A percentile compares a stretch with the other conserved stretches of the same genome.
Evolutionary conservation across 441 rosid species (phyloP).

Genomic region (Arabidopsis hybrid): DNA sequence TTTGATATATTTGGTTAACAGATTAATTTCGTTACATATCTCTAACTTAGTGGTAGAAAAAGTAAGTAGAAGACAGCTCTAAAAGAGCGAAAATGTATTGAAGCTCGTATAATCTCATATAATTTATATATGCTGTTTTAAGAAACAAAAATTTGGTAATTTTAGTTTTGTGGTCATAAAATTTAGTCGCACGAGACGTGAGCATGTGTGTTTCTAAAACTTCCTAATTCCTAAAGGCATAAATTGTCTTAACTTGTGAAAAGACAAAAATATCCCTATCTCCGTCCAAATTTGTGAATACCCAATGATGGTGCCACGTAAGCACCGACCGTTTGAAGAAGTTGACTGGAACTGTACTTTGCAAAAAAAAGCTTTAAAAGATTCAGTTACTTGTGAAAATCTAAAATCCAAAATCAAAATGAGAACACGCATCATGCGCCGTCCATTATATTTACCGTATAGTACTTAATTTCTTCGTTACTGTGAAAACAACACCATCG

Average conservation of each 20-base stretch:
- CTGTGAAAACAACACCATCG: neutral
- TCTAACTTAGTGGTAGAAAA: conserved; percentile 32
- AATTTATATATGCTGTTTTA: neutral
- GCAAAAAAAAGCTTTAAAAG: neutral
- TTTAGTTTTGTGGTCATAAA: neutral
- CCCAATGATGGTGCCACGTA: conserved; percentile 25
- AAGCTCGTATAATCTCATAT: conserved; percentile 10
- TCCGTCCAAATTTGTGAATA: conserved; percentile 39
- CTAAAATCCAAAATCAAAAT: conserved; percentile 32
- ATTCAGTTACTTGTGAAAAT: conserved; percentile 20
- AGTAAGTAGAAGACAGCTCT: conserved; percentile 24
- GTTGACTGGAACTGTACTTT: conserved; percentile 32
- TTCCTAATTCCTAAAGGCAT: conserved; percentile 17
- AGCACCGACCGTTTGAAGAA: conserved; percentile 41
- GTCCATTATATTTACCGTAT: conserved; percentile 31
- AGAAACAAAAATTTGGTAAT: neutral
- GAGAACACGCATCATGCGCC: conserved; percentile 37
- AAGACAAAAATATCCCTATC: conserved; percentile 32
- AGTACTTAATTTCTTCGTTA: conserved; percentile 3
- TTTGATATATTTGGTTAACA: conserved; percentile 8
- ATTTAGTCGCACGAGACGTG: neutral
- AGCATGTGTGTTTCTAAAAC: conserved; percentile 5
- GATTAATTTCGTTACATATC: neutral
- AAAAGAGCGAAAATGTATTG: conserved; percentile 11
- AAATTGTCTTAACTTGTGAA: conserved; percentile 35